Conservation (phyloP, 2,329 filamentous ascomycete genomes). For the Cadophora gregata region DNA sequence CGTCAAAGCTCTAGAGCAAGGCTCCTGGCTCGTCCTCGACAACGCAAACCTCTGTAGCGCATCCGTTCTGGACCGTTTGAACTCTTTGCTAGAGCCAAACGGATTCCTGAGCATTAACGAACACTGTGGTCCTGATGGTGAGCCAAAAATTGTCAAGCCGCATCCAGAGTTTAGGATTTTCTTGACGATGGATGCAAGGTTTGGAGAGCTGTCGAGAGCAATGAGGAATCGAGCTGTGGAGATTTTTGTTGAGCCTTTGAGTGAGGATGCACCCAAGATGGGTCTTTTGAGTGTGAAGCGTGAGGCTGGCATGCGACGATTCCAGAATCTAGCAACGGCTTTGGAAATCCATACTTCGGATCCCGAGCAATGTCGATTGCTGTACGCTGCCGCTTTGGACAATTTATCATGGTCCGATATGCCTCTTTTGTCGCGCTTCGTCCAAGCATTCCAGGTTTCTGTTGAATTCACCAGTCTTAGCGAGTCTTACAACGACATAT, state of each 20-base stretch:
- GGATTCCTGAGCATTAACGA: conserved; percentile 92
- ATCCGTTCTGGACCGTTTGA: conserved; percentile 91
- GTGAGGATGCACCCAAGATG: background rate
- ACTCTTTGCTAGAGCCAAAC: conserved; percentile 90
- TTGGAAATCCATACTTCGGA: conserved; percentile 23
- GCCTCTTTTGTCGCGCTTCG: conserved; percentile 40
- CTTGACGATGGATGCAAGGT: conserved; percentile 87
- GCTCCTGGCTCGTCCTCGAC: conserved; percentile 92
- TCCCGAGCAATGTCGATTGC: conserved; percentile 19
- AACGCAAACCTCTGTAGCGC: conserved; percentile 97
- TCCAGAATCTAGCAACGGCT: conserved; percentile 34
- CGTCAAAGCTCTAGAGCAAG: conserved; percentile 82
- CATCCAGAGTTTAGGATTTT: conserved; percentile 92
- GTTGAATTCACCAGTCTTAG: conserved; percentile 12
- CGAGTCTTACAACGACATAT: conserved; percentile 37
- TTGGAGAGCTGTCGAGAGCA: conserved; percentile 91
- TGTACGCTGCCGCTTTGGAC: conserved; percentile 40
- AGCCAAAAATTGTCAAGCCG: conserved; percentile 78
- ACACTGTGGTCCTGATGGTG: conserved; percentile 82
- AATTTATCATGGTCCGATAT: conserved; percentile 44
- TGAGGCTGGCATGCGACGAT: conserved; percentile 42
- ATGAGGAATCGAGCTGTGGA: conserved; percentile 97
- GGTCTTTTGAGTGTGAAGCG: conserved; percentile 9
- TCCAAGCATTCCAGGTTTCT: conserved; percentile 22
- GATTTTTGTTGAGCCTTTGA: conserved; percentile 69